phyloP scores from a whole-genome alignment of 768 basidiomycete species.

The Stropharia rugosoannulata region DNA sequence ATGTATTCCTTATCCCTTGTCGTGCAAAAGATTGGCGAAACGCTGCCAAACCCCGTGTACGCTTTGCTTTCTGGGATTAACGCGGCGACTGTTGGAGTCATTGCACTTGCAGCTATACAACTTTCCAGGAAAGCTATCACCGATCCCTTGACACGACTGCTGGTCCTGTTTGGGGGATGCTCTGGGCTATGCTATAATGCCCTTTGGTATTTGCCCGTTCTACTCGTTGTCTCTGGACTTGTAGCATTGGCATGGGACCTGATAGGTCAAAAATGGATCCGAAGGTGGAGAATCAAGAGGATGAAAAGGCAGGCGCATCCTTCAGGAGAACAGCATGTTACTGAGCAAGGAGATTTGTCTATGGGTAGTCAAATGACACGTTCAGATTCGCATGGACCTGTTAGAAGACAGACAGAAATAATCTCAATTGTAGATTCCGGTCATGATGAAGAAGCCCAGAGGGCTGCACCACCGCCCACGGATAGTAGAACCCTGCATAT shows the following conservation, averaged over 20 bases:
- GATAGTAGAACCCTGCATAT: constrained; percentile 7
- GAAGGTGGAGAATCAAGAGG: constrained; percentile 11
- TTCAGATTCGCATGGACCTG: neutral
- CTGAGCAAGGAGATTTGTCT: constrained; percentile 9
- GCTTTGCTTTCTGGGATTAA: constrained; percentile 53
- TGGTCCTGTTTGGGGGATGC: constrained; percentile 41
- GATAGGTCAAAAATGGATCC: constrained; percentile 17
- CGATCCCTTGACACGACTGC: constrained; percentile 38
- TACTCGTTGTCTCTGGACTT: constrained; percentile 41
- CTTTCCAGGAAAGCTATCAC: constrained; percentile 44
- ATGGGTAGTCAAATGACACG: constrained; percentile 12
- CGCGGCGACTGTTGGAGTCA: constrained; percentile 52
- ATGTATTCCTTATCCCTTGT: constrained; percentile 48
- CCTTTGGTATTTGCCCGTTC: constrained; percentile 50
- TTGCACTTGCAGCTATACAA: constrained; percentile 50
- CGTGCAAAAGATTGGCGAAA: constrained; percentile 38
- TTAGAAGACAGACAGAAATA: constrained; percentile 9
- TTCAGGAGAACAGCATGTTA: neutral
- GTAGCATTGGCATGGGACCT: constrained; percentile 41
- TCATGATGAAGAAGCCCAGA: neutral
- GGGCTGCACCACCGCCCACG: neutral
- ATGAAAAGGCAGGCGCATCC: constrained; percentile 1
- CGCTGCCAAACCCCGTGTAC: constrained; percentile 45
- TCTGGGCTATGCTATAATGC: constrained; percentile 52
- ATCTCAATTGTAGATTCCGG: neutral